Percentiles rank a stretch among this genome's conserved stretches.
phyloP scores from a whole-genome alignment of 176 grass and related monocot species.

The Phoenix roebelenii region DNA sequence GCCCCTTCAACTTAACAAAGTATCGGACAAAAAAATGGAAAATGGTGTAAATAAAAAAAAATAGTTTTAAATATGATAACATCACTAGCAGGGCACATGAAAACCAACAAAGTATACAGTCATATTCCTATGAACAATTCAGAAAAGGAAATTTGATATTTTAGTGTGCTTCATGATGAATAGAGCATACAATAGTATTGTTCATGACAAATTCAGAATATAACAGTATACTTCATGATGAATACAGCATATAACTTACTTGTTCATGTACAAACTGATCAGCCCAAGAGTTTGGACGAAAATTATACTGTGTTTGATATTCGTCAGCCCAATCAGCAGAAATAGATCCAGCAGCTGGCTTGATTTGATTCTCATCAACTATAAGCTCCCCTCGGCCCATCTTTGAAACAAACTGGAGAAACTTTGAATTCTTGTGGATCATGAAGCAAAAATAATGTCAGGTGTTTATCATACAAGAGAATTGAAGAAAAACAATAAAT shows the following conservation, averaged over 20 bases:
- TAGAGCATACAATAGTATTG: too few species aligned
- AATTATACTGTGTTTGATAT: constrained; percentile 83
- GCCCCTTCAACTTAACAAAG: too few species aligned
- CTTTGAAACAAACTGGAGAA: constrained; percentile 98
- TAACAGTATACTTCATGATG: background rate
- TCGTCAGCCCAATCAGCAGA: constrained; percentile 83
- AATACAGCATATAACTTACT: constrained; percentile 21
- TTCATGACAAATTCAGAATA: background rate
- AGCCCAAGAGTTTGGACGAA: constrained; percentile 68
- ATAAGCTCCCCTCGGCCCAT: constrained; percentile 96
- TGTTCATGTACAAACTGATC: constrained; percentile 81
- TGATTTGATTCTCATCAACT: constrained; percentile 97
- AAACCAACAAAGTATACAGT: too few species aligned
- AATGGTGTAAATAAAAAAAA: too few species aligned
- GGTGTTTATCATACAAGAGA: constrained; percentile 20
- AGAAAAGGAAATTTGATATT: too few species aligned
- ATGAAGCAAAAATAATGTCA: constrained; percentile 20
- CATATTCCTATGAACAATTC: too few species aligned
- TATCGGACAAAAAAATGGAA: too few species aligned
- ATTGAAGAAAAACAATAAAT: constrained; percentile 2
- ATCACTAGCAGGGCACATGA: too few species aligned
- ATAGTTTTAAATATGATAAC: too few species aligned
- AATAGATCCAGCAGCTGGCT: constrained; percentile 60
- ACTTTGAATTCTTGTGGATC: constrained; percentile 76
- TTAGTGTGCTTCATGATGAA: too few species aligned